Evolutionary conservation across 805 yeast species (phyloP), one percentile per base, ranked within the genome.

Genomic region (Myxozyma mucilagina): DNA sequence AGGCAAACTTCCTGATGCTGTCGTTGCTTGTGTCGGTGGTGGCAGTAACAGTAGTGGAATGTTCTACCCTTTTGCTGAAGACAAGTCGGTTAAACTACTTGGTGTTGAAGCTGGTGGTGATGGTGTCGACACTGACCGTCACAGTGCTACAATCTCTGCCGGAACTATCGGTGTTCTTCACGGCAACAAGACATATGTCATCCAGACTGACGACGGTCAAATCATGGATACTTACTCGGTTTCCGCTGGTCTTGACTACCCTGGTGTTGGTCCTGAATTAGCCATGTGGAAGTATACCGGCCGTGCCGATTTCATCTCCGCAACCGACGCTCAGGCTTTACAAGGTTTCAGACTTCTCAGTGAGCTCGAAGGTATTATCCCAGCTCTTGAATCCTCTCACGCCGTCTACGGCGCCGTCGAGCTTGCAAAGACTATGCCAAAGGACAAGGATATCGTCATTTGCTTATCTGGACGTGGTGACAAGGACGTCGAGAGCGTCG

Each of bases 21-120:
- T 94, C 45, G 97, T 94, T 64, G 99, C 99, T 1, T 94, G 99
- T 81, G 99, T 94, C 53, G 99, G 99, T 71, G 99, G 99, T 72
- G 99, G 99, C 58, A 90, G 97, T 18, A 94, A 94, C 81, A 87
- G 97, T 54, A 85, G 96, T 36, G 99, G 99, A 74, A 85, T 93
- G 83, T 94, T 94, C 76, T 86, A 90, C 24, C 97, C 98, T 57
- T 94, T 94, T 73, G 96, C 90, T 73, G 79, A 89, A 16, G 97
- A 91, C 73, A 67, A 73, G 14, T 78, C 83, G 8, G 99, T 94
- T 48, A 84, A 83, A 72, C 79, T 94, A 73, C 77, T 92, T 35
- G 99, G 99, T 74, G 90, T 92, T 63, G 99, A 94, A 79, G 99
- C 99, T 53, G 99, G 97, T 74, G 99, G 99, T 76, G 96, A 90